Evolutionary conservation across 2,329 filamentous ascomycete species (phyloP), one percentile per base, ranked within the genome.

Genomic region (Spiromastix sp.): DNA sequence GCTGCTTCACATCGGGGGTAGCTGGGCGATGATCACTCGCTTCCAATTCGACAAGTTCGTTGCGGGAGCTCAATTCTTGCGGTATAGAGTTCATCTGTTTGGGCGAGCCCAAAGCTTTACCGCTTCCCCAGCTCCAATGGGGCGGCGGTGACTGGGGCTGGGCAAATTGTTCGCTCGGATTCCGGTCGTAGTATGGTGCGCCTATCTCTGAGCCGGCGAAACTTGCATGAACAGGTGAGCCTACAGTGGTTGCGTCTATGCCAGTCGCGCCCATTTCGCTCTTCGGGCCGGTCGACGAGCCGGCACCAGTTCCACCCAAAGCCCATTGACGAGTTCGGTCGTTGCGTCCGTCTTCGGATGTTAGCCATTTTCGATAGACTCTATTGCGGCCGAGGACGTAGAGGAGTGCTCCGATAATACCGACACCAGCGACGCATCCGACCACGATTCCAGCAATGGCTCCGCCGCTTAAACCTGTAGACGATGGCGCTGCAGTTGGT

Each of bases 371-470:
- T 15, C 42, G 45, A 30, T 59, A 59, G 1, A 58, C 49, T 1
- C 51, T 45, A 32, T 59, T 57, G 18, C 56, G 51, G 11, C 56
- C 52, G 6, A 61, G 50, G 2, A 55, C 40, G 42, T 56, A 60
- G 40, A 60, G 52, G 2, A 61, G 37, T 3, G 47, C 45, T 34
- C 69, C 71, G 33, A 75, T 45, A 4, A 76, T 47, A 0, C 52
- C 59, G 6, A 66, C 58, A 7, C 61, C 66, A 2, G 64, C 68
- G 1, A 67, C 57, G 1, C 51, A 55, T 16, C 74, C 73, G 22
- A 80, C 60, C 1, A 62, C 64, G 19, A 80, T 76, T 4, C 75
- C 77, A 1, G 71, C 74, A 18, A 79, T 78, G 2, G 68, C 70
- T 3, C 73, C 73, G 0, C 52, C 36, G 20, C 60, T 57, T 4